Evolutionary conservation across 495 filamentous ascomycete genomes (phyloP).

Genomic region (Endocarpon pusillum): DNA sequence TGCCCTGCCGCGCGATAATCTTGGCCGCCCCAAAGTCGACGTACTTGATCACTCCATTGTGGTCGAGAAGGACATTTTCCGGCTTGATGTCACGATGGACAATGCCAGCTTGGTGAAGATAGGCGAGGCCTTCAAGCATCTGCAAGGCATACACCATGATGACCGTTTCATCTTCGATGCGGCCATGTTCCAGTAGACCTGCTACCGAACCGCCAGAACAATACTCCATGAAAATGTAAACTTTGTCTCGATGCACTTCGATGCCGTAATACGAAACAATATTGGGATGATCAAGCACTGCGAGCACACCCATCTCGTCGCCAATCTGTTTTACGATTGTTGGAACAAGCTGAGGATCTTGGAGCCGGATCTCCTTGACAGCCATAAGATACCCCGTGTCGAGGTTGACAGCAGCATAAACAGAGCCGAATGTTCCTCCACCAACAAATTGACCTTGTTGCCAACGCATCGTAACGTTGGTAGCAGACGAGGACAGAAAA

Average conservation of each 20-base stretch:
- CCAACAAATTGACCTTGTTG: slow-evolving; percentile 96
- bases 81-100: slow-evolving; percentile 97
- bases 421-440: slow-evolving; percentile 90
- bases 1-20: slow-evolving; percentile 86
- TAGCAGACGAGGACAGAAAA: slow-evolving; percentile 80
- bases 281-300: slow-evolving; percentile 90
- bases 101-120: slow-evolving; percentile 78
- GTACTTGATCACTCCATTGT: slow-evolving; percentile 97
- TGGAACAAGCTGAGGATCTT: slow-evolving; percentile 91
- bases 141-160: slow-evolving; percentile 96
- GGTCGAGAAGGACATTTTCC: slow-evolving; percentile 94
- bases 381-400: slow-evolving; percentile 95
- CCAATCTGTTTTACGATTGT: slow-evolving; percentile 83
- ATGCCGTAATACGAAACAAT: slow-evolving; percentile 96
- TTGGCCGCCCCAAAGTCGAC: slow-evolving; percentile 98
- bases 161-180: slow-evolving; percentile 95
- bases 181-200: slow-evolving; percentile 76
- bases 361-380: slow-evolving; percentile 93
- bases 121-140: slow-evolving; percentile 86
- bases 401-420: slow-evolving; percentile 92
- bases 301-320: slow-evolving; percentile 92
- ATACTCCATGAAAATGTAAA: slow-evolving; percentile 99
- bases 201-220: slow-evolving; percentile 92
- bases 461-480: slow-evolving; percentile 89
- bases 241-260: slow-evolving; percentile 93